Conservation (phyloP, 495 filamentous ascomycete species). For the Xylaria castorea region DNA sequence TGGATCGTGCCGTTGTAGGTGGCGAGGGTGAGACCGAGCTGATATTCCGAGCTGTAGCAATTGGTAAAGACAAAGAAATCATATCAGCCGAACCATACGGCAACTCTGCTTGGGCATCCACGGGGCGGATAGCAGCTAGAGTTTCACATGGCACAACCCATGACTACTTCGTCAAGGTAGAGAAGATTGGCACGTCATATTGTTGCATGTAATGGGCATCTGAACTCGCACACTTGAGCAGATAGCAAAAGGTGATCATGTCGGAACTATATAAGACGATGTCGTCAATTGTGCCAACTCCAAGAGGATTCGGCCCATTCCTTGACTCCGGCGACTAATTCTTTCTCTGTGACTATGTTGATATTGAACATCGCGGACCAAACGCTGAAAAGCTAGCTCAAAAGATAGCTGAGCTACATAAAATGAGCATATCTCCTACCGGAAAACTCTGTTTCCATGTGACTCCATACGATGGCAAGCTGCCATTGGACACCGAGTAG, state of each 20-base stretch:
- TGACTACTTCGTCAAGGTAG: conserved; percentile 4
- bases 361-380: conserved; percentile 1
- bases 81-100: not conserved
- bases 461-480: conserved; percentile 29
- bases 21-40: not conserved
- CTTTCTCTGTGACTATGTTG: conserved; percentile 2
- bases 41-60: not conserved
- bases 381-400: conserved; percentile 16
- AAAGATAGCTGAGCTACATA: conserved; percentile 25
- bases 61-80: not conserved
- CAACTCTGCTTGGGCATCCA: not conserved
- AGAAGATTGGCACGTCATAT: not conserved
- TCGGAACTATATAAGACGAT: not conserved
- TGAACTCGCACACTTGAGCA: not conserved
- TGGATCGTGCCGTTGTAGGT: not conserved
- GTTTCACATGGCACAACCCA: not conserved
- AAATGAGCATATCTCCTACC: conserved; percentile 26
- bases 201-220: not conserved
- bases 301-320: not conserved
- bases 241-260: conserved; percentile 3
- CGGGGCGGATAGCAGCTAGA: not conserved
- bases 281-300: conserved; percentile 5
- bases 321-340: not conserved
- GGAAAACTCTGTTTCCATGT: conserved; percentile 34
- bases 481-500: conserved; percentile 29